phyloP scores from a whole-genome alignment of 1,284 basidiomycete genomes.

The Tilletia indica region DNA sequence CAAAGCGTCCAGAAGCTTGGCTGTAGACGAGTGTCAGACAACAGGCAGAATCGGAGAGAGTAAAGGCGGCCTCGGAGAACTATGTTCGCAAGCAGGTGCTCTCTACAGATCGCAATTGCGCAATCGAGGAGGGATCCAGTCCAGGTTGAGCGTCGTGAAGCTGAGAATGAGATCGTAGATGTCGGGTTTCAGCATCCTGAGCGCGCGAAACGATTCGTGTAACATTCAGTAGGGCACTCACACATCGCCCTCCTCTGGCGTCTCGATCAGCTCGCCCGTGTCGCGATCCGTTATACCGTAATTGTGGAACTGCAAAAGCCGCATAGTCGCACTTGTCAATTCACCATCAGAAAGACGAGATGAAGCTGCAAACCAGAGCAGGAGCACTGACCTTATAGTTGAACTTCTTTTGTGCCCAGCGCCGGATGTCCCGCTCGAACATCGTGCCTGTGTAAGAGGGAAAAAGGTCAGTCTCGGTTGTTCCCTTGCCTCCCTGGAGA shows the following conservation, averaged over 20 bases:
- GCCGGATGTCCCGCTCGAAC: constrained; percentile 43
- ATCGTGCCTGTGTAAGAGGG: constrained; percentile 17
- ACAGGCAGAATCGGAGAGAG: too few relatives aligned
- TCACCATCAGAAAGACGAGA: background rate
- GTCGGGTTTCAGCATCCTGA: too few relatives aligned
- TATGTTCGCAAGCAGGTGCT: too few relatives aligned
- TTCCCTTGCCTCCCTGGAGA: background rate
- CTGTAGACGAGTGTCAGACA: background rate
- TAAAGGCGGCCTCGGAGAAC: too few relatives aligned
- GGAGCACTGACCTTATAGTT: constrained; percentile 23
- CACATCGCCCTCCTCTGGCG: constrained; percentile 32
- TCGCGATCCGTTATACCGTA: constrained; percentile 11
- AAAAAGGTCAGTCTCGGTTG: background rate
- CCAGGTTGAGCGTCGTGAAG: constrained; percentile 29
- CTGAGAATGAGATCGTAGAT: background rate
- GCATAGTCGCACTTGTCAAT: background rate
- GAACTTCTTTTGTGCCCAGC: constrained; percentile 33
- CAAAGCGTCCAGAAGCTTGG: constrained; percentile 23
- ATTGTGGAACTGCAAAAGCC: constrained; percentile 11
- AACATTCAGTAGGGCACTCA: background rate
- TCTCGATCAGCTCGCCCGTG: constrained; percentile 28
- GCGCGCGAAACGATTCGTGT: too few relatives aligned
- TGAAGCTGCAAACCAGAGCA: background rate
- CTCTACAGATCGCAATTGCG: constrained; percentile 37
- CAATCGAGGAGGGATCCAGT: constrained; percentile 39